Evolutionary conservation across 2,329 filamentous ascomycete genomes (phyloP).

Genomic region (Lachnellula willkommii): DNA sequence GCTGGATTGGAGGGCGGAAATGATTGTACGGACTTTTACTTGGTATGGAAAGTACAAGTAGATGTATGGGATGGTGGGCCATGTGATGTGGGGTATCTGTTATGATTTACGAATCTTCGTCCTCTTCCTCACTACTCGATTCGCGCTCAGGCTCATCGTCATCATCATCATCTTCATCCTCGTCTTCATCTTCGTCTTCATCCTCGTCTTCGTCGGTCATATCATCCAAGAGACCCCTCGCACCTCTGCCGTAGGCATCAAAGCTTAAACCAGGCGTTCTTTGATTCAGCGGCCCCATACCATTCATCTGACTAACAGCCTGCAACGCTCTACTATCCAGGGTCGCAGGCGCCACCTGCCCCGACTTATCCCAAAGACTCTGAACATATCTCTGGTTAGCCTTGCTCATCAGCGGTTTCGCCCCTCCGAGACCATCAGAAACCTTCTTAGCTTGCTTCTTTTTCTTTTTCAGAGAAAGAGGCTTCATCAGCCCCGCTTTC

Average conservation of each 20-base stretch:
- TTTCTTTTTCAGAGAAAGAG: neutral
- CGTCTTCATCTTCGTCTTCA: conserved; percentile 1
- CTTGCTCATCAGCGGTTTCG: neutral
- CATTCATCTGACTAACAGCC: neutral
- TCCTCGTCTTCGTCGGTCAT: neutral
- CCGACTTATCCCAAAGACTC: neutral
- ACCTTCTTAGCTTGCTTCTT: neutral
- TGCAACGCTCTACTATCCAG: neutral
- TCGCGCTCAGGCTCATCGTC: neutral
- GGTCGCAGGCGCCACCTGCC: neutral
- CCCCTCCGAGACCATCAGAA: too few species aligned
- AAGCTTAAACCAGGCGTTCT: neutral
- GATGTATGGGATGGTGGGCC: neutral
- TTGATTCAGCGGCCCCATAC: neutral
- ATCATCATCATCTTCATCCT: neutral
- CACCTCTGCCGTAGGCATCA: neutral
- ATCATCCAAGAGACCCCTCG: neutral
- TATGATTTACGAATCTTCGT: neutral
- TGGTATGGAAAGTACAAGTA: neutral
- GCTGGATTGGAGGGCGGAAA: neutral
- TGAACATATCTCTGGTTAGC: neutral
- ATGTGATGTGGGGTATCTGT: neutral
- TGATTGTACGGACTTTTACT: neutral
- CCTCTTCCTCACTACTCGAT: neutral
- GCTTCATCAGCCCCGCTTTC: neutral